Conservation (phyloP, 169 alveolate genomes). For the Pseudocohnilembus persalinus region DNA sequence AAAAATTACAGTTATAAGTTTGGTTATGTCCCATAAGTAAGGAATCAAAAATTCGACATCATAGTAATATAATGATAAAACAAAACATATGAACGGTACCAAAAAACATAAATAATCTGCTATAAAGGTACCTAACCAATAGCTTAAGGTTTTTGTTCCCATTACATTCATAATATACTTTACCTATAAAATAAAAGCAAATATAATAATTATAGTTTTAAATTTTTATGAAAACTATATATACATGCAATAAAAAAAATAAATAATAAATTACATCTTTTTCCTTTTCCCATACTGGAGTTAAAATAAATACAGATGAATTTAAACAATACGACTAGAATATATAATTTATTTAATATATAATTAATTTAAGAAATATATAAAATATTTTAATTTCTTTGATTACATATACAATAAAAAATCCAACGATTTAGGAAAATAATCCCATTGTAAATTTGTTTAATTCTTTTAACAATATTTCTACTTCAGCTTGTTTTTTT, state of each 20-base stretch:
- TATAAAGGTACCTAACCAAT: background rate
- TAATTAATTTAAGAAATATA: no score
- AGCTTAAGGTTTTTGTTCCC: background rate
- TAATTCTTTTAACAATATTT: background rate
- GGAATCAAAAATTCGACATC: background rate
- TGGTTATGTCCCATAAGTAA: background rate
- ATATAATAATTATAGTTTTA: background rate
- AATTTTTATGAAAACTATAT: no score
- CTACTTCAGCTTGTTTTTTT: background rate
- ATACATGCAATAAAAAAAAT: no score
- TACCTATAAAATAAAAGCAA: background rate
- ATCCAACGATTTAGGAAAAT: background rate
- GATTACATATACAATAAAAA: background rate
- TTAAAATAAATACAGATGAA: background rate
- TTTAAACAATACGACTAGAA: background rate
- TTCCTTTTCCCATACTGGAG: background rate
- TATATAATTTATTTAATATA: no score
- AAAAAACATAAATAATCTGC: background rate
- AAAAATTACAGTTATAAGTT: background rate
- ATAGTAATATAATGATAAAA: background rate
- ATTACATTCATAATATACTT: background rate
- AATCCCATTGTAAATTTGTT: background rate
- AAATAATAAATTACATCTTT: background rate
- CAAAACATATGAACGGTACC: background rate
- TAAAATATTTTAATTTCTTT: no score